Base-by-base conservation (phyloP, 257 asterid species). In the Verbascum thapsus region DNA sequence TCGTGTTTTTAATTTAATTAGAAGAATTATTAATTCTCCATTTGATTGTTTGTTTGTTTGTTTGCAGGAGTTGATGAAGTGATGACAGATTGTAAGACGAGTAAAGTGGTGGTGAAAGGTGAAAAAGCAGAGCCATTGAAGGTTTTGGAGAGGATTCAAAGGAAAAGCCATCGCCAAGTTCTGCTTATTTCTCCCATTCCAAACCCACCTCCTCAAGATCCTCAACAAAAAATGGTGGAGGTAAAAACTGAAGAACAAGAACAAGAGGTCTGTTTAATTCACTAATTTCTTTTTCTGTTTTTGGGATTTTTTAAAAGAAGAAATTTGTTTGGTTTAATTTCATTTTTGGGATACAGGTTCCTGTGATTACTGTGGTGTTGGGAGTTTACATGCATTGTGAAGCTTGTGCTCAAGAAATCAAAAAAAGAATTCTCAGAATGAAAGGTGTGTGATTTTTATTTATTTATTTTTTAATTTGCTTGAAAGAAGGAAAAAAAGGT, bases 371-470 rank as follows among this genome's bases (percentile, higher is more conserved):
- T 2, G 97, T 72, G 50, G 77, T 87, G 68, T 49, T 94, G 85
- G 79, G 81, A 62, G 97, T 90, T 51, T 81, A 81, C 88, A 94
- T 94, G 97, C 99, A 94, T 69, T 94, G 99, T 55, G 99, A 94
- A 58, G 97, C 97, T 39, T 94, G 99, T 80, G 95, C 96, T 57
- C 95, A 83, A 74, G 95, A 81, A 80, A 91, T 94, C 77, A 87
- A 80, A 42, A 90, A 77, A 73, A 77, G 95, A 11, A 94, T 94
- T 48, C 81, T 30, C 48, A 87, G 67, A 81, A 83, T 92, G 89
- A 79, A 87, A 85, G 98, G 96, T 88, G 2, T 11, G 34, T 69
- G 18, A 37, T 0, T 47, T 20, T 58, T 0, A 1, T 12, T 44
- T 53, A 32, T 22, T 0, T 15, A 16, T 16, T 43, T 30, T 20